Percentiles rank a stretch among this genome's conserved stretches.
Evolutionary conservation across 164 flowering plant species (phyloP).

Genomic region (Nymphaea thermarum): DNA sequence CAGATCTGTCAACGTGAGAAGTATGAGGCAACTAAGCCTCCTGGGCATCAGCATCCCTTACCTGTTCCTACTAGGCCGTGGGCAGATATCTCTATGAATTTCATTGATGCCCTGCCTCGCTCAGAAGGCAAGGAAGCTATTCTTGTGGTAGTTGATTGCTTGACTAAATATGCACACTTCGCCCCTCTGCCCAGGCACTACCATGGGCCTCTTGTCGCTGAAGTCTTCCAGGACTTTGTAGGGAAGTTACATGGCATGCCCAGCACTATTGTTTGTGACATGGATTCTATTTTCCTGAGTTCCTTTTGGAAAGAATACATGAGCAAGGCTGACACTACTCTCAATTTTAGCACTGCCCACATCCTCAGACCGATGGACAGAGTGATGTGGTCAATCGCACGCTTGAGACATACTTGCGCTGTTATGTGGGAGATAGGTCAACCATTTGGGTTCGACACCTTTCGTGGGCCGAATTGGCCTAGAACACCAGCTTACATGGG

Average conservation of each 20-base stretch:
- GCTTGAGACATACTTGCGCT: not conserved
- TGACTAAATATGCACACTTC: not conserved
- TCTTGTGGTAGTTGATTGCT: not conserved
- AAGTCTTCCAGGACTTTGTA: not conserved
- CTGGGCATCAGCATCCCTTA: not conserved
- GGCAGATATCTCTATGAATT: not conserved
- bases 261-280: not conserved
- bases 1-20: not conserved
- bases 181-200: not conserved
- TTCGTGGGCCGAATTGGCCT: not conserved
- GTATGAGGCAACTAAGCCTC: not conserved
- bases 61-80: not conserved
- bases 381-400: not conserved
- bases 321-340: not conserved
- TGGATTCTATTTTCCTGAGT: not conserved
- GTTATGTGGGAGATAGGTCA: not conserved
- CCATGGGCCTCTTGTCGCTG: not conserved
- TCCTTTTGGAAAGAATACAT: not conserved
- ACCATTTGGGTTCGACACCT: not conserved
- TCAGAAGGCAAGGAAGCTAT: not conserved
- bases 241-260: not conserved
- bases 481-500: not conserved
- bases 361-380: not conserved
- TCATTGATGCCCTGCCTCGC: not conserved
- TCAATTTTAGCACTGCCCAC: not conserved